Base-by-base conservation (phyloP, 2,329 filamentous ascomycete species). In the Fusarium euwallaceae region DNA sequence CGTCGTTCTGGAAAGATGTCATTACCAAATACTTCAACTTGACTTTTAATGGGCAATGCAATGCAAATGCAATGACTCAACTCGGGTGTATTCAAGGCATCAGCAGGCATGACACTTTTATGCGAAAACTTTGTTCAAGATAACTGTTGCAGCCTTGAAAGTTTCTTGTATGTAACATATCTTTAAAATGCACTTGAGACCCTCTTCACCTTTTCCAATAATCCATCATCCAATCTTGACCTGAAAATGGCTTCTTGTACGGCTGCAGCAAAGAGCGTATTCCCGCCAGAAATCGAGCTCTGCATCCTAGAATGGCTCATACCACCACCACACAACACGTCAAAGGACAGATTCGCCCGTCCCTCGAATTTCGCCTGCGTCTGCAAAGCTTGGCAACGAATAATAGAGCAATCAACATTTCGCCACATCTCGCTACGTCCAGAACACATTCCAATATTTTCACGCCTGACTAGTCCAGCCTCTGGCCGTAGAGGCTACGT, bases 361-460 rank as follows among this genome's bases (percentile, higher is more conserved):
- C 56, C 56, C 36, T 69, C 68, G 0, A 29, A 24, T 8, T 61
- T 24, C 20, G 68, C 67, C 17, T 17, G 20, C 36, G 70, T 73
- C 20, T 74, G 62, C 62, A 71, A 51, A 61, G 1, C 11, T 4
- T 71, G 61, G 68, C 72, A 69, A 62, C 1, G 1, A 11, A 29
- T 63, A 8, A 34, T 73, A 5, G 70, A 73, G 29, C 17, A n/a
- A 17, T 51, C 29, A 37, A 64, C 51, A 6, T 74, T 69, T 41
- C 45, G 7, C 17, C 65, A 27, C 29, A 9, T 71, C 20, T 51
- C 11, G n/a, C 48, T 66, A 8, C 66, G 61, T 12, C 66, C 61
- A 53, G 8, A 22, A 4, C 36, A 64, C 17, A 67, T 70, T 29
- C 29, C 39, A 16, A n/a, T 20, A 27, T 67, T 70, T 17, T 17